Conservation (phyloP, 2,329 filamentous ascomycete species). For the Claviceps pazoutovae region DNA sequence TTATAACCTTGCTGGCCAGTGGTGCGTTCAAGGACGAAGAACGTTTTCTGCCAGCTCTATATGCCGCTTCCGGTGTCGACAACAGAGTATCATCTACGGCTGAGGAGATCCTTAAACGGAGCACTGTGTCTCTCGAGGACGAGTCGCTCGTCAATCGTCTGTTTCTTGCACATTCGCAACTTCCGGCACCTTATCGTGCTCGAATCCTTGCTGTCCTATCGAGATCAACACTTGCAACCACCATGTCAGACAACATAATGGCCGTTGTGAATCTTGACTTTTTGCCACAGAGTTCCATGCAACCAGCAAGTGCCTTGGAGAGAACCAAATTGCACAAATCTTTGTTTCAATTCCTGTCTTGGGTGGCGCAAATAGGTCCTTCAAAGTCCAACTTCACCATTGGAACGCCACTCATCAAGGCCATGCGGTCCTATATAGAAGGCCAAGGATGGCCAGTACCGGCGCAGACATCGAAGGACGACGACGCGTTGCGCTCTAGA, state of each 20-base stretch:
- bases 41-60: conserved; percentile 70
- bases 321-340: conserved; percentile 67
- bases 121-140: conserved; percentile 60
- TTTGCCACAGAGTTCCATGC: conserved; percentile 20
- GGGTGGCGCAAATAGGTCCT: conserved; percentile 64
- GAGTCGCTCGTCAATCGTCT: conserved; percentile 46
- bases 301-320: conserved; percentile 48
- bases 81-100: conserved; percentile 71
- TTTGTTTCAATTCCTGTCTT: conserved; percentile 75
- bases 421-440: conserved; percentile 60
- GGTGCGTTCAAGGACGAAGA: conserved; percentile 75
- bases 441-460: conserved; percentile 71
- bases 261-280: conserved; percentile 56
- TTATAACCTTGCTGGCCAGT: conserved; percentile 61
- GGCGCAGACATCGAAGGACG: conserved; percentile 41
- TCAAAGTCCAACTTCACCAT: conserved; percentile 45
- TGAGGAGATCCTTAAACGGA: conserved; percentile 78
- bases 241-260: conserved; percentile 53
- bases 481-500: conserved; percentile 56
- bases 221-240: conserved; percentile 62
- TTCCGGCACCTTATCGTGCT: conserved; percentile 59
- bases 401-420: conserved; percentile 52
- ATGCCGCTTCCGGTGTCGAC: conserved; percentile 71
- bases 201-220: conserved; percentile 63
- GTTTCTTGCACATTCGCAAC: conserved; percentile 59